Percentiles rank a stretch among this genome's conserved stretches.
These are phyloP conservation scores for Ustilago lituana DNA, from an alignment of 1,284 basidiomycete species.

Conservation along the genomic window DNA sequence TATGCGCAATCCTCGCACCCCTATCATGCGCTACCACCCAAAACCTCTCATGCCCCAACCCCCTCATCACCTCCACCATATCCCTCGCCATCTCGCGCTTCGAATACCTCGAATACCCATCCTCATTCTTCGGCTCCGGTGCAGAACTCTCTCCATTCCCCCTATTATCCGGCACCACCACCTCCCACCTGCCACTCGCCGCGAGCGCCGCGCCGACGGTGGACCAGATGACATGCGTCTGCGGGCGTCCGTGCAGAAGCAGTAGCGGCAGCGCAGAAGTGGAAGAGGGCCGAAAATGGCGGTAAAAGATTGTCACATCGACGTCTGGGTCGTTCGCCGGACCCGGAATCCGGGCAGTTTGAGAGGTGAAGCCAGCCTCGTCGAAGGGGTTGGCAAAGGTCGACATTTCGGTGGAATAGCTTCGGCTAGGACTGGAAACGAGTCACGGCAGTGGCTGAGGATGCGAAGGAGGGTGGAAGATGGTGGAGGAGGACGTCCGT, in stretches of 20 bases:
- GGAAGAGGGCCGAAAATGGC: conserved; percentile 15
- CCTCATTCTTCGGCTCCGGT: conserved; percentile 44
- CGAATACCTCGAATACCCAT: conserved; percentile 53
- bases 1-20: conserved; percentile 69
- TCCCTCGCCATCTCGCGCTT: conserved; percentile 69
- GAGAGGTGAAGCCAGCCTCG: conserved; percentile 3
- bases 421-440: too few relatives aligned
- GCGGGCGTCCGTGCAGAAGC: conserved; percentile 68
- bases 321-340: conserved; percentile 19
- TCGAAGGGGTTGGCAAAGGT: conserved; percentile 23
- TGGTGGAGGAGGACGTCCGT: not conserved
- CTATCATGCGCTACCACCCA: conserved; percentile 67
- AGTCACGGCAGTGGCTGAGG: too few relatives aligned
- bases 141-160: conserved; percentile 55
- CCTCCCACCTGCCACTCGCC: conserved; percentile 58
- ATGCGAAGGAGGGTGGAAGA: too few relatives aligned
- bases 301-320: conserved; percentile 32
- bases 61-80: conserved; percentile 67
- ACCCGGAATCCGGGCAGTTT: not conserved
- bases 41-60: conserved; percentile 61
- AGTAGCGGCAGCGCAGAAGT: conserved; percentile 41
- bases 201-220: conserved; percentile 61
- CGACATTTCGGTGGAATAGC: not conserved
- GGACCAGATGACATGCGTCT: conserved; percentile 67
- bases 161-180: conserved; percentile 67